Conservation (phyloP, 177 flowering plant genomes). For the Tripterygium wilfordii region DNA sequence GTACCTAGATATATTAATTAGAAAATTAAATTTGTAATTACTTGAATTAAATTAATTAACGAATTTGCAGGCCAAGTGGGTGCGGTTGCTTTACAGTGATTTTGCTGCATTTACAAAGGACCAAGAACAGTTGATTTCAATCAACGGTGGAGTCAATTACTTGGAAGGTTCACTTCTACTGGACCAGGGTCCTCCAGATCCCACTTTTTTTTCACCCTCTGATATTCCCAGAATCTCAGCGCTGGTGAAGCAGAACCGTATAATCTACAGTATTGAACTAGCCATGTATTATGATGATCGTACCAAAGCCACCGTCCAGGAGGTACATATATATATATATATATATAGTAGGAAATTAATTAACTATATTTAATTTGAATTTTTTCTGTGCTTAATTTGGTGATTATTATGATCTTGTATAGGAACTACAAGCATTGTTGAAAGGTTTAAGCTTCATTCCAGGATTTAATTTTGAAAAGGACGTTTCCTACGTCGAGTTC, state of each 20-base stretch:
- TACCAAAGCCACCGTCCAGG: constrained; percentile 9
- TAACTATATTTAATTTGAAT: too few species aligned
- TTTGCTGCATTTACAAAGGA: constrained; percentile 27
- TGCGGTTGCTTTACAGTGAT: constrained; percentile 28
- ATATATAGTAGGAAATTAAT: background rate
- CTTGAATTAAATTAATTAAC: background rate
- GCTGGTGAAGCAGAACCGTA: constrained; percentile 4
- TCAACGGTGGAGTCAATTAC: constrained; percentile 20
- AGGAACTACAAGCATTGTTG: constrained; percentile 21
- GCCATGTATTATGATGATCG: constrained; percentile 31
- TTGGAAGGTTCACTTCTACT: constrained; percentile 29
- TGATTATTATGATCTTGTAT: background rate
- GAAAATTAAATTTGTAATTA: background rate
- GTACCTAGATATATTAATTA: background rate
- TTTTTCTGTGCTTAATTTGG: too few species aligned
- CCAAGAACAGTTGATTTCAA: constrained; percentile 33
- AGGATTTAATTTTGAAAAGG: constrained; percentile 20
- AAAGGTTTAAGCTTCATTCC: constrained; percentile 11
- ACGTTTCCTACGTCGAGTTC: constrained; percentile 28
- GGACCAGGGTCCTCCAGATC: constrained; percentile 15
- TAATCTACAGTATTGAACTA: constrained; percentile 33
- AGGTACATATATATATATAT: constrained; percentile 10
- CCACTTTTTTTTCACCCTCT: constrained; percentile 20
- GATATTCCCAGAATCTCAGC: constrained; percentile 12
- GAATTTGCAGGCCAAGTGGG: constrained; percentile 27